These are phyloP conservation scores for Fusarium sp. DNA, from an alignment of 2,329 filamentous ascomycete species.

Conservation along the genomic window DNA sequence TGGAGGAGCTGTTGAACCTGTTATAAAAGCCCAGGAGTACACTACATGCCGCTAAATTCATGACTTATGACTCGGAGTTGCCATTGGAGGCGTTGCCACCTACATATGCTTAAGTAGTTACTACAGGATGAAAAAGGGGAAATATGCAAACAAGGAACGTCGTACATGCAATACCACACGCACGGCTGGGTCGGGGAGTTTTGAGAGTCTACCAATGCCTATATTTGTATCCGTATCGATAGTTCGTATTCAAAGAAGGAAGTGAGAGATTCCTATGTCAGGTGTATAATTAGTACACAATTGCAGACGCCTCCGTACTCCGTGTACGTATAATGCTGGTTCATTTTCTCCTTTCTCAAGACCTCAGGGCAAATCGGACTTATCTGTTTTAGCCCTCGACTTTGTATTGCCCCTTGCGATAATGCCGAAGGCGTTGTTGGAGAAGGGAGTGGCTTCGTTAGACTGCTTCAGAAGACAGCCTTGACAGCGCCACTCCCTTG, in stretches of 20 bases:
- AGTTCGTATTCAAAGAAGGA: slow-evolving; percentile 24
- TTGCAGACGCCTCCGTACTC: no score
- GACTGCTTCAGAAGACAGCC: slow-evolving; percentile 1
- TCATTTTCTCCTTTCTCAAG: not conserved
- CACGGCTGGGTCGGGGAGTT: slow-evolving; percentile 6
- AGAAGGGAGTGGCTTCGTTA: slow-evolving; percentile 28
- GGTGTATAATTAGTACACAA: slow-evolving; percentile 1
- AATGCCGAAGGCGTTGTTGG: slow-evolving; percentile 4
- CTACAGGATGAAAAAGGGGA: slow-evolving; percentile 9
- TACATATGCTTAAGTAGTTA: slow-evolving; percentile 3
- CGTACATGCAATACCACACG: slow-evolving; percentile 3
- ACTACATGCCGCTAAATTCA: slow-evolving; percentile 23
- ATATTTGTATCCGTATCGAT: slow-evolving; percentile 25
- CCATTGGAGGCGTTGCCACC: slow-evolving; percentile 10
- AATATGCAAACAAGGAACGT: slow-evolving; percentile 1
- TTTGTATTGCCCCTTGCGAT: not conserved
- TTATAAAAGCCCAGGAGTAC: slow-evolving; percentile 41
- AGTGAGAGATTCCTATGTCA: slow-evolving; percentile 4
- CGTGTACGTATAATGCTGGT: no score
- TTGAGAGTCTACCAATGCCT: slow-evolving; percentile 13
- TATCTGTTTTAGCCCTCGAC: slow-evolving; percentile 2
- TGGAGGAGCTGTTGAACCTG: slow-evolving; percentile 78
- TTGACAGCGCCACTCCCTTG: not conserved
- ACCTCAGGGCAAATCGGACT: slow-evolving; percentile 1
- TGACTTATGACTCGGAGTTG: slow-evolving; percentile 16